Conservation (phyloP, 345 rosid species). For the Chamaenerion angustifolium region DNA sequence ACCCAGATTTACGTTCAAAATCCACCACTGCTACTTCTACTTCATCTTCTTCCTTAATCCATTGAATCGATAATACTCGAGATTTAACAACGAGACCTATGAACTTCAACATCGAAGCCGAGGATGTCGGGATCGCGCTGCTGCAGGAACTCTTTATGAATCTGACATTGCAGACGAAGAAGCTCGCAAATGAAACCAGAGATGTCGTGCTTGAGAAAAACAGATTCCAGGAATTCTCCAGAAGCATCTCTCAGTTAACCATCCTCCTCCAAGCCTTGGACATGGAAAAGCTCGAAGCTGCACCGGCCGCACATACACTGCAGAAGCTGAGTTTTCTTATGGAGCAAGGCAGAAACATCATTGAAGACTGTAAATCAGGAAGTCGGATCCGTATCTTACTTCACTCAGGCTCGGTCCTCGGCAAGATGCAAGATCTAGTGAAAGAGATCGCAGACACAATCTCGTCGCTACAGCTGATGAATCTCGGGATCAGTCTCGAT, state of each 20-base stretch:
- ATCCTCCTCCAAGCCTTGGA: conserved; percentile 18
- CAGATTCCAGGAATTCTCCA: conserved; percentile 22
- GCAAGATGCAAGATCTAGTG: conserved; percentile 20
- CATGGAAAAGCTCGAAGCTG: conserved; percentile 18
- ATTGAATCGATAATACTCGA: too few species aligned
- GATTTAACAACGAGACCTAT: neutral
- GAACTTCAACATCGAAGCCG: conserved; percentile 14
- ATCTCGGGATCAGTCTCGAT: conserved; percentile 21
- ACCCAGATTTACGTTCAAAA: too few species aligned
- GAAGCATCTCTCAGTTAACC: conserved; percentile 17
- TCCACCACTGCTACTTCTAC: too few species aligned
- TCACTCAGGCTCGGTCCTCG: conserved; percentile 14
- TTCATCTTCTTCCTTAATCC: too few species aligned
- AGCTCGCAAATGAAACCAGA: conserved; percentile 21
- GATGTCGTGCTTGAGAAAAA: conserved; percentile 23
- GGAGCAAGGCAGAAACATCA: conserved; percentile 15
- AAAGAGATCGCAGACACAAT: conserved; percentile 31
- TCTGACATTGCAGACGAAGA: conserved; percentile 18
- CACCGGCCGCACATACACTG: conserved; percentile 17
- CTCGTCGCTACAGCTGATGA: conserved; percentile 29
- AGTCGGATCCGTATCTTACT: conserved; percentile 25
- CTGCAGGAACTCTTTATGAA: conserved; percentile 30
- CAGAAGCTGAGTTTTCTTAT: conserved; percentile 19
- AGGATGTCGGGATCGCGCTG: conserved; percentile 18
- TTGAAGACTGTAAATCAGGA: conserved; percentile 23